Conservation (phyloP, 306 rosid species). For the barrel medic (Medicago truncatula) region MtrunA17r5.0-ANR NC_053046.1:12766501-12767000, state of each 20-base stretch:
- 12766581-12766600: too few relatives aligned
- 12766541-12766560: too few relatives aligned
- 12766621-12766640: too few relatives aligned
- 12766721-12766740: too few relatives aligned
- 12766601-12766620: too few relatives aligned
- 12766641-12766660: too few relatives aligned
- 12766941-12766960: slow-evolving; percentile 29
- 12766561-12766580: too few relatives aligned
- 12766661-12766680: too few relatives aligned
- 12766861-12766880: slow-evolving; percentile 37
- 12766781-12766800: not conserved
- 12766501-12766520: not conserved
- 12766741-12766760: not conserved
- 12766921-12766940: slow-evolving; percentile 31
- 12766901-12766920: slow-evolving; percentile 40
- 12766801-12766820: not conserved
- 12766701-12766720: too few relatives aligned
- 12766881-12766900: slow-evolving; percentile 31
- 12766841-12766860: not conserved
- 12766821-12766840: slow-evolving; percentile 28
- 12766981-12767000: not conserved
- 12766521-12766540: too few relatives aligned
- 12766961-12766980: slow-evolving; percentile 7
- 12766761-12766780: not conserved
- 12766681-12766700: too few relatives aligned